Base-by-base conservation (phyloP, 225 moss, liverwort and hornwort species). In the Lunularia cruciata region DNA sequence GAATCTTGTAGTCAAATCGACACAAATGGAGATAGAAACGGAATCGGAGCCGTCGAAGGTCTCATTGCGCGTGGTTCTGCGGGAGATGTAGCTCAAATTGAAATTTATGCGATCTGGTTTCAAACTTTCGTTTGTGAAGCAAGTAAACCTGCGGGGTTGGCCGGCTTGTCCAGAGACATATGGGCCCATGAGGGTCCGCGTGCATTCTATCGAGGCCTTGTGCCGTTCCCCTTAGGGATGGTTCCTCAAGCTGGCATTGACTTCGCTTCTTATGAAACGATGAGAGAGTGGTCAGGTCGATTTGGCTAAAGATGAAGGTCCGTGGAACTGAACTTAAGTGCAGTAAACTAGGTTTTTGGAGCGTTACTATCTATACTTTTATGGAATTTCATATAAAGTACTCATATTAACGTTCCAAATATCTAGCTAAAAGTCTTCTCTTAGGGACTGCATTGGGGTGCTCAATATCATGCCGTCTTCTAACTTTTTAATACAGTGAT, bases 161-260 rank as follows among this genome's bases (percentile, higher is more conserved):
- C 65, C 55, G 71, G 82, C 52, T 81, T 98, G 15, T 84, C 98
- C 4, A 72, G 81, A 38, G 90, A 93, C 25, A 93, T 98, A 51
- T 46, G 91, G 73, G 68, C 69, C 40, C 78, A 86, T 20, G 98
- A 98, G 74, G 98, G 98, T 16, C 91, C 98, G 0, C 75, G 86
- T 65, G 89, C 89, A 30, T 78, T 98, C 51, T 98, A 93, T 74
- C 71, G 98, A 64, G 98, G 98, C 51, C 63, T 98, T 27, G 47
- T 91, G 23, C 98, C 98, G 27, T 98, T 93, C 36, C 70, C 93
- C 33, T 70, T 98, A 56, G 98, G 98, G 34, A 98, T 98, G 51
- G 78, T 98, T 62, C 98, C 98, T 8, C 93, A 93, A 32, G 98
- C 98, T 23, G 98, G 93, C 69, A 93, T 98, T 1, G 98, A 98